These are phyloP conservation scores for Echeveria elegans DNA, from an alignment of 164 flowering plant species.

Conservation along the genomic window DNA sequence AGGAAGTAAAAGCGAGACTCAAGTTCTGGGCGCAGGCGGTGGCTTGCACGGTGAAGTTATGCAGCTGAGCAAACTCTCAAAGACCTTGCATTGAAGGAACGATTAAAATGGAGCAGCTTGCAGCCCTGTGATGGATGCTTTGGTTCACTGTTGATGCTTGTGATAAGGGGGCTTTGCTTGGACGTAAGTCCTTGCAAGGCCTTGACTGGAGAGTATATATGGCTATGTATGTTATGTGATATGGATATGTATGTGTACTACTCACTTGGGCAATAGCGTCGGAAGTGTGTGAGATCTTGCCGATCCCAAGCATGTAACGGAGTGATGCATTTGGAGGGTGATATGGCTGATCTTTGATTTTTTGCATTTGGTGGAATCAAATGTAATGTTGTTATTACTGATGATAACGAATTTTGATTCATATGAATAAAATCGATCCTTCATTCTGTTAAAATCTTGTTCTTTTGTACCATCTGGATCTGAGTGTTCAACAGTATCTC, in stretches of 20 bases:
- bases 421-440: neutral
- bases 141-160: neutral
- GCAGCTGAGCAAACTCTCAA: constrained; percentile 30
- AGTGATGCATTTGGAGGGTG: neutral
- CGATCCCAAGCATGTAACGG: neutral
- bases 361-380: neutral
- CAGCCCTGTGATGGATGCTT: neutral
- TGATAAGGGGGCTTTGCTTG: neutral
- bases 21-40: constrained; percentile 87
- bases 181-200: neutral
- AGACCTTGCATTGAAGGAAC: neutral
- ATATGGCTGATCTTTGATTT: neutral
- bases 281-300: neutral
- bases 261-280: neutral
- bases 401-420: neutral
- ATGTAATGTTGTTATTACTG: neutral
- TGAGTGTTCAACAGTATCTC: neutral
- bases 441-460: neutral
- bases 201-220: neutral
- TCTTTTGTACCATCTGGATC: neutral
- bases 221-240: neutral
- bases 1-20: constrained; percentile 80
- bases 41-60: constrained; percentile 68
- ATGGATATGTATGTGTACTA: neutral
- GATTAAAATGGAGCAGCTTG: neutral